Conservation (phyloP, 768 basidiomycete species). For the Butyriboletus loyo region DNA sequence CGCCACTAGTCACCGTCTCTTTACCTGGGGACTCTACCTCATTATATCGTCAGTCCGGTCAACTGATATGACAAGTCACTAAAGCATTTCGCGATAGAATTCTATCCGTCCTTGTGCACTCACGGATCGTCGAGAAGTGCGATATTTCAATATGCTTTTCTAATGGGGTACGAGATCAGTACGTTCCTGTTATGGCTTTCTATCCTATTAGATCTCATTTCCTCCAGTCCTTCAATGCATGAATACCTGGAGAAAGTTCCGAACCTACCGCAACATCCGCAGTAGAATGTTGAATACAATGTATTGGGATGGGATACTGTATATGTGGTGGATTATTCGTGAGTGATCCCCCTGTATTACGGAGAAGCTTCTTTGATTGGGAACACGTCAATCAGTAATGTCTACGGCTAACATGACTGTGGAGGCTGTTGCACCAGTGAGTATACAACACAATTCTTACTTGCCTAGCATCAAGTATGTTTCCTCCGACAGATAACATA, state of each 20-base stretch:
- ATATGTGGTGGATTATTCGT: slow-evolving; percentile 25
- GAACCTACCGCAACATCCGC: slow-evolving; percentile 13
- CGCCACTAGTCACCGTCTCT: not conserved
- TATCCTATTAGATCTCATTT: not conserved
- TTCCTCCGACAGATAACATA: slow-evolving; percentile 6
- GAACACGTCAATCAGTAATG: slow-evolving; percentile 4
- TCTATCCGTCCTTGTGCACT: slow-evolving; percentile 13
- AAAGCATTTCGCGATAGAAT: slow-evolving; percentile 2
- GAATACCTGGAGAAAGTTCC: slow-evolving; percentile 23
- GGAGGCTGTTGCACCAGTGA: slow-evolving; percentile 17
- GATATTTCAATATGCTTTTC: slow-evolving; percentile 10
- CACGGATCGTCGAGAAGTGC: slow-evolving; percentile 11
- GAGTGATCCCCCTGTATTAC: not conserved
- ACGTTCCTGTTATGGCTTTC: not conserved
- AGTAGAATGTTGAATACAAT: slow-evolving; percentile 19
- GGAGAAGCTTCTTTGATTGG: not conserved
- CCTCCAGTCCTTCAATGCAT: slow-evolving; percentile 21
- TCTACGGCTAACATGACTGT: slow-evolving; percentile 12
- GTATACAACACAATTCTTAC: not conserved
- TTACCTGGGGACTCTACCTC: slow-evolving; percentile 17
- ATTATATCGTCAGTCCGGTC: slow-evolving; percentile 15
- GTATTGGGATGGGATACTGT: slow-evolving; percentile 27
- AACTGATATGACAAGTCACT: not conserved
- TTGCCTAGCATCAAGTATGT: not conserved
- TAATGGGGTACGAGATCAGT: slow-evolving; percentile 22